Base-by-base conservation (phyloP, 2,329 filamentous ascomycete genomes). In the Colletotrichum orchidophilum region DNA sequence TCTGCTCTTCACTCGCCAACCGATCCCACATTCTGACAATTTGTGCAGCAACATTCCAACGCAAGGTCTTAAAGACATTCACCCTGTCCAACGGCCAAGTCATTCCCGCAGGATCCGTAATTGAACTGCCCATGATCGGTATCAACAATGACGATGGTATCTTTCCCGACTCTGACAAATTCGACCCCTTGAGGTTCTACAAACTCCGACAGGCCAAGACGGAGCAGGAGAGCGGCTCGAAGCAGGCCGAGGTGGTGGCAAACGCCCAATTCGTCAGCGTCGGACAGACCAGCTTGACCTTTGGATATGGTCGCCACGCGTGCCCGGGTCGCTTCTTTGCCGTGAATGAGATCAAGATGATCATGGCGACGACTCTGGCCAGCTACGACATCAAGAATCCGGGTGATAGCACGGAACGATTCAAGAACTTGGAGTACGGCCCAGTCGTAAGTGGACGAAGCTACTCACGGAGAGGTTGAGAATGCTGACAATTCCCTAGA, bases 51-150 rank as follows among this genome's bases (percentile, higher is more conserved):
- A 83, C 86, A 3, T 88, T 89, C 77, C 76, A 77, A 27, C 86
- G 87, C 70, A 87, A 85, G 73, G 86, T 87, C 11, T 78, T 86
- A 42, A 82, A 84, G 73, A 80, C 84, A 4, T 82, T 90, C 74
- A 83, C 83, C 2, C 84, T 89, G 1, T 88, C 87, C 54, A 87
- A 87, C 75, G 88, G 88, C 18, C 85, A 88, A 58, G 81, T 83
- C 42, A 80, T 87, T 11, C 84, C 85, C 0, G 78, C 80, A 1
- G 84, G 84, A 31, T 81, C 82, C 6, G 78, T 80, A n/a, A 79
- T 87, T 35, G 81, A 86, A 68, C 77, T 84, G 0, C 81, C 85
- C 0, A 72, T 79, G 13, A 76, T 79, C 21, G 81, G 79, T 31
- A 74, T 83, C 68, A 78, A 77, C 58, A 75, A 74, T 3, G 85